A percentile compares a stretch with the other conserved stretches of the same genome.
These are phyloP conservation scores for Lasiodiplodia sp. DNA, from an alignment of 2,329 filamentous ascomycete species.

Conservation along the genomic window DNA sequence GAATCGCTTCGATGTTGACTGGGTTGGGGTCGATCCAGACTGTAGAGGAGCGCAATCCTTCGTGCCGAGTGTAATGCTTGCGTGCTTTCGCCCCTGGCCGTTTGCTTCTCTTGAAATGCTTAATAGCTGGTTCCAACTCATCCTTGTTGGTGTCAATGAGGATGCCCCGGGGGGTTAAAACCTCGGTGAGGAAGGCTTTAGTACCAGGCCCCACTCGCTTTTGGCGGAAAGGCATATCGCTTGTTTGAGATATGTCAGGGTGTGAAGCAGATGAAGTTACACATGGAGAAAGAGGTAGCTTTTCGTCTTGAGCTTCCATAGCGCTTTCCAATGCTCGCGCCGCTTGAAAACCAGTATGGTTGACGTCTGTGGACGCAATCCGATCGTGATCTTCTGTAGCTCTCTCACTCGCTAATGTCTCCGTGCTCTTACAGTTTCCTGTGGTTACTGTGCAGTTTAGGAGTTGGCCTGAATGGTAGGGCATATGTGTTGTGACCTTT, in stretches of 20 bases:
- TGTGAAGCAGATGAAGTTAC: not conserved
- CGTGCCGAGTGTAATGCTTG: not conserved
- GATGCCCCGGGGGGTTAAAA: constrained; percentile 6
- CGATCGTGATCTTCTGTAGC: not conserved
- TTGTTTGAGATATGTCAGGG: not conserved
- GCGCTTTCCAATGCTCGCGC: not conserved
- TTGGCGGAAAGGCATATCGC: not conserved
- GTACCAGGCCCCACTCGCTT: not conserved
- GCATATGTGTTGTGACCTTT: too few relatives aligned
- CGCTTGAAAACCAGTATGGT: not conserved
- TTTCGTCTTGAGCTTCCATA: not conserved
- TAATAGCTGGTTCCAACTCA: not conserved
- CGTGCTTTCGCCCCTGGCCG: not conserved
- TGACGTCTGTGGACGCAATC: not conserved
- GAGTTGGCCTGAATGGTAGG: not conserved
- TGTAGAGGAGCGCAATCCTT: not conserved
- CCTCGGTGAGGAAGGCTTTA: not conserved
- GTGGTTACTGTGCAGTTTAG: not conserved
- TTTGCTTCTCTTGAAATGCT: not conserved
- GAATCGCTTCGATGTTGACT: not conserved
- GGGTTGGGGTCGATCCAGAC: not conserved
- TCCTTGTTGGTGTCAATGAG: not conserved
- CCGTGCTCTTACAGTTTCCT: not conserved
- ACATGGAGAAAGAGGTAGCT: not conserved
- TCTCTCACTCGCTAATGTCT: not conserved